Evolutionary conservation across 83 land plant species (phyloP), one percentile per base, ranked within the genome.

Genomic region (Isoetes engelmannii): DNA sequence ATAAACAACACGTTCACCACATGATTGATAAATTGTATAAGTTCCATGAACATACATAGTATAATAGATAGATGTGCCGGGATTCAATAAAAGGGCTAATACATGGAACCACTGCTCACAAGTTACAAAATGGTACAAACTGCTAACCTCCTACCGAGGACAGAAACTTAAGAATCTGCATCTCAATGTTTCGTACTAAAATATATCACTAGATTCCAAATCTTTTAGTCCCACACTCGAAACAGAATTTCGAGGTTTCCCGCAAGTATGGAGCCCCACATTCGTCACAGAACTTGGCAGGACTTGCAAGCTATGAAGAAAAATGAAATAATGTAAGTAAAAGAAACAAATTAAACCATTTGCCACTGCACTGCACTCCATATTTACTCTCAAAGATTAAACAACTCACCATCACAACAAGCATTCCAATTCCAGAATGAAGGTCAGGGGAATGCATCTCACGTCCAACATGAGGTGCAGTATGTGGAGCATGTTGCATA

Each of bases 251-350:
- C 12, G 96, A 89, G 12, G 86, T 90, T 68, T 93, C 92, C 63
- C 98, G 75, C 46, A 87, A 67, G 80, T 87, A 93, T n/a, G 80
- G 86, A 19, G 92, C 65, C 5, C 98, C 98, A 72, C 98, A 93
- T 82, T 89, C 90, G 75, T 93, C 96, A 73, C 98, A 93, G 65
- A 62, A 93, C 65, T 93, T 93, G 68, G 96, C 88, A 17, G 89
- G 96, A 47, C 83, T 80, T 61, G 89, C 57, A 19, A 89, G 86
- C 87, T 84, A 88, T 50, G 10, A 28, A 17, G 53, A 28, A 28
- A 28, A 28, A 28, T 28, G 37, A 28, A 28, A 28, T 28, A 2
- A 28, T 28, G 37, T 28, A 28, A 2, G 37, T 28, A 28, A 28
- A 28, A 48, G 46, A 5, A 51, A 57, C 21, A 62, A 41, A 70